These are phyloP conservation scores for Pholiota molesta DNA, from an alignment of 768 basidiomycete species.

Conservation along the genomic window DNA sequence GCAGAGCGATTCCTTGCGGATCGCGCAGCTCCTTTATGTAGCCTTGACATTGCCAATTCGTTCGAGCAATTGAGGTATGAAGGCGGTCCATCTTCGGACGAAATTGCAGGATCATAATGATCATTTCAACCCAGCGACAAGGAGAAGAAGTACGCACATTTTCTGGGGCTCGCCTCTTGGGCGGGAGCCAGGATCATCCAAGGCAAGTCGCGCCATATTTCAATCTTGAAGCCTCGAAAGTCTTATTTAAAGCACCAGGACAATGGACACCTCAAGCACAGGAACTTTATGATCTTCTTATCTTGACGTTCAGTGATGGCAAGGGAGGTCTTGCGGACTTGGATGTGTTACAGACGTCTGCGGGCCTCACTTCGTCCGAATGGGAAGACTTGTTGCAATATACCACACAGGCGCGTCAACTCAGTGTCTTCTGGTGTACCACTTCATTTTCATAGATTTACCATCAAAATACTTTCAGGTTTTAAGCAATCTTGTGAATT, in stretches of 20 bases:
- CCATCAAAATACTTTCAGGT: conserved; percentile 34
- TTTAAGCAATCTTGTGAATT: conserved; percentile 71
- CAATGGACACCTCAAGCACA: conserved; percentile 81
- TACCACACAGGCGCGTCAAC: conserved; percentile 59
- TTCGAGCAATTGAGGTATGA: conserved; percentile 69
- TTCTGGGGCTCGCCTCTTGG: conserved; percentile 74
- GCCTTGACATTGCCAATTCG: conserved; percentile 65
- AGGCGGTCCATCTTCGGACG: conserved; percentile 9
- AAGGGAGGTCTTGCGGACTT: conserved; percentile 62
- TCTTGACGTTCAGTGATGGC: conserved; percentile 63
- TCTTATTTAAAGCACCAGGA: conserved; percentile 30
- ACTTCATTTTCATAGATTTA: neutral
- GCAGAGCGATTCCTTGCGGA: conserved; percentile 77
- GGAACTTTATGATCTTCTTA: conserved; percentile 71
- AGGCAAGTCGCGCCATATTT: conserved; percentile 27
- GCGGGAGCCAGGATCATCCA: conserved; percentile 84
- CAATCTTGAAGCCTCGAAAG: neutral
- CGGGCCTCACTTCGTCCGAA: conserved; percentile 58
- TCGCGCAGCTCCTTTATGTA: conserved; percentile 73
- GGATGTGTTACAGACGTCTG: conserved; percentile 48
- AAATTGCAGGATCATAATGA: conserved; percentile 6
- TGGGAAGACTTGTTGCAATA: conserved; percentile 78
- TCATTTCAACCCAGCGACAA: conserved; percentile 47
- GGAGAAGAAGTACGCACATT: conserved; percentile 83
- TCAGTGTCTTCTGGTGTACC: neutral